A percentile compares a stretch with the other conserved stretches of the same genome.
phyloP scores from a whole-genome alignment of 345 rosid genomes.

The Streptanthus diversifolius region DNA sequence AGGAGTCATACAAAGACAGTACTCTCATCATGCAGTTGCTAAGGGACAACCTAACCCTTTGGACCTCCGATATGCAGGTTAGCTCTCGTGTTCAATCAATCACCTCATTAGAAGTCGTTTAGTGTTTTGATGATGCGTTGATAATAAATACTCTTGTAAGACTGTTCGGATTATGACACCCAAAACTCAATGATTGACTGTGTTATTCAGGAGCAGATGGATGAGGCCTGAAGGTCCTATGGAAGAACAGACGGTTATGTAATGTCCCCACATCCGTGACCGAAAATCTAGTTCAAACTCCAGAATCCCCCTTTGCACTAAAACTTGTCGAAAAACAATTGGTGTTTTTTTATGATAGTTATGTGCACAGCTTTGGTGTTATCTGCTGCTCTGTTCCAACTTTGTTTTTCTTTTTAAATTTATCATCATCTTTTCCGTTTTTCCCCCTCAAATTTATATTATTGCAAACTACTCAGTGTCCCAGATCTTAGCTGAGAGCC shows the following conservation, averaged over 20 bases:
- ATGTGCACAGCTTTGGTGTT: constrained; percentile 35
- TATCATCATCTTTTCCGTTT: neutral
- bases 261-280: constrained; percentile 4
- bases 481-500: neutral
- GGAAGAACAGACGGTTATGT: constrained; percentile 16
- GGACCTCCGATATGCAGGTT: constrained; percentile 71
- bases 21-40: constrained; percentile 65
- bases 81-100: neutral
- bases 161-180: neutral
- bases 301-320: constrained; percentile 10
- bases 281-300: constrained; percentile 1
- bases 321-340: constrained; percentile 29
- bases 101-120: neutral
- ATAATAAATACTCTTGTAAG: neutral
- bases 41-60: constrained; percentile 58
- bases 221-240: constrained; percentile 38
- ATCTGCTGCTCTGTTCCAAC: constrained; percentile 26
- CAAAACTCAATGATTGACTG: constrained; percentile 10
- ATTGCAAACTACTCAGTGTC: neutral
- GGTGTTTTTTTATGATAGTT: constrained; percentile 2
- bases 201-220: constrained; percentile 49
- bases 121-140: neutral
- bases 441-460: neutral
- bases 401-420: neutral
- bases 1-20: constrained; percentile 64